Conservation (phyloP, 768 basidiomycete species). For the Tricholoma matsutake region DNA sequence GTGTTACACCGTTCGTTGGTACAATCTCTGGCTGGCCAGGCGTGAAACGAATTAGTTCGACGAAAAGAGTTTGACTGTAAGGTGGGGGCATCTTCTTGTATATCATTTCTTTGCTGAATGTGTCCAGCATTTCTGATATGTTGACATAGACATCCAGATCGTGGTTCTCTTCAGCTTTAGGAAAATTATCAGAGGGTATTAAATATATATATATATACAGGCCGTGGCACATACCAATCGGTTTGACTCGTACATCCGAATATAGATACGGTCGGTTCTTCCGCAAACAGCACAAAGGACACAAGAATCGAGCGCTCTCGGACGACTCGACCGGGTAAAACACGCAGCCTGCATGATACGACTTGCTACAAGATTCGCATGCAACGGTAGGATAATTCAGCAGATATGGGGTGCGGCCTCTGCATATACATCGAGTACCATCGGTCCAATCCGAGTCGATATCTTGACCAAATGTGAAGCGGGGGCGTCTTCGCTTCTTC, state of each 20-base stretch:
- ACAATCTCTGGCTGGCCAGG: slow-evolving; percentile 49
- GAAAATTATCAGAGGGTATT: slow-evolving; percentile 10
- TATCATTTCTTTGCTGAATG: slow-evolving; percentile 67
- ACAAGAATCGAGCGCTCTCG: slow-evolving; percentile 46
- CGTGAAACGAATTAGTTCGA: slow-evolving; percentile 66
- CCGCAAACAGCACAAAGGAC: slow-evolving; percentile 75
- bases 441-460: slow-evolving; percentile 71
- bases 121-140: slow-evolving; percentile 70
- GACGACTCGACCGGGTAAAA: slow-evolving; percentile 54
- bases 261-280: slow-evolving; percentile 70
- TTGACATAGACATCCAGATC: slow-evolving; percentile 66
- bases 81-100: slow-evolving; percentile 66
- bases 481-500: slow-evolving; percentile 57
- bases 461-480: slow-evolving; percentile 76
- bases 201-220: not conserved
- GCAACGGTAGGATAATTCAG: slow-evolving; percentile 60
- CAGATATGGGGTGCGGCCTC: slow-evolving; percentile 62
- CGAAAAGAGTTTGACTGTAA: slow-evolving; percentile 63
- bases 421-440: slow-evolving; percentile 77
- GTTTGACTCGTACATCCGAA: slow-evolving; percentile 73
- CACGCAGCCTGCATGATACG: slow-evolving; percentile 75
- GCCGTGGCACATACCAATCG: slow-evolving; percentile 44
- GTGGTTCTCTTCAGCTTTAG: slow-evolving; percentile 28
- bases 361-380: slow-evolving; percentile 62
- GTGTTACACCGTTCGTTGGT: slow-evolving; percentile 18